These are phyloP conservation scores for Talaromyces piceae DNA, from an alignment of 2,329 filamentous ascomycete species.

Conservation along the genomic window DNA sequence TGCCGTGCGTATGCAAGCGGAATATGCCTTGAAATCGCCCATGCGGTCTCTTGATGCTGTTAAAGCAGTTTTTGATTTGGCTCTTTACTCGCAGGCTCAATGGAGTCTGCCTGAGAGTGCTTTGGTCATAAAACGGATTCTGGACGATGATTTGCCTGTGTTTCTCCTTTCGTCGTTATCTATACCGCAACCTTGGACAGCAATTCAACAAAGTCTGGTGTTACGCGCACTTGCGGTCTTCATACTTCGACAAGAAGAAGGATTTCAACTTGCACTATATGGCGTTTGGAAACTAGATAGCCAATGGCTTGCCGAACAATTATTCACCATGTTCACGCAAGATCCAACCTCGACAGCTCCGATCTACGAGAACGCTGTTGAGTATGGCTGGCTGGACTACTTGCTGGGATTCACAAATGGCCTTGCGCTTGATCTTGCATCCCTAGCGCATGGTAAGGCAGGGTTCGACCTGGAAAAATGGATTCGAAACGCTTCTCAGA, in stretches of 20 bases:
- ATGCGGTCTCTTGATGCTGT: conserved; percentile 83
- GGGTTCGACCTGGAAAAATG: conserved; percentile 75
- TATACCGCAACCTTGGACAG: conserved; percentile 43
- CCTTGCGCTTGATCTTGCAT: conserved; percentile 80
- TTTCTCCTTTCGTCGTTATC: conserved; percentile 44
- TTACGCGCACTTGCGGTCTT: conserved; percentile 65
- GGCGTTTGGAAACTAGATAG: conserved; percentile 88
- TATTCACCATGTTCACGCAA: conserved; percentile 68
- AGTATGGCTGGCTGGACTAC: conserved; percentile 77
- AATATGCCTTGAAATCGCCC: conserved; percentile 70
- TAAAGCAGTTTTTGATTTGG: conserved; percentile 56
- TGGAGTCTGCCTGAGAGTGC: conserved; percentile 50
- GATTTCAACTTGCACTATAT: conserved; percentile 83
- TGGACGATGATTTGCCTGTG: conserved; percentile 46
- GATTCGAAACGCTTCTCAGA: conserved; percentile 61
- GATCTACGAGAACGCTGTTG: conserved; percentile 71
- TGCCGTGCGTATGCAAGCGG: conserved; percentile 53
- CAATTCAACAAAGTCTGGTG: conserved; percentile 42
- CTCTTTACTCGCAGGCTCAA: conserved; percentile 51
- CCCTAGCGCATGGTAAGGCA: conserved; percentile 72
- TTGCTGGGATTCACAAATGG: conserved; percentile 71
- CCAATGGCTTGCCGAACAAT: conserved; percentile 72
- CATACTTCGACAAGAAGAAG: conserved; percentile 65
- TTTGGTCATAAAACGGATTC: conserved; percentile 52
- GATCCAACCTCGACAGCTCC: conserved; percentile 60